Evolutionary conservation across 352 stramenopile species (phyloP).

Genomic region (Pythium oligandrum): DNA sequence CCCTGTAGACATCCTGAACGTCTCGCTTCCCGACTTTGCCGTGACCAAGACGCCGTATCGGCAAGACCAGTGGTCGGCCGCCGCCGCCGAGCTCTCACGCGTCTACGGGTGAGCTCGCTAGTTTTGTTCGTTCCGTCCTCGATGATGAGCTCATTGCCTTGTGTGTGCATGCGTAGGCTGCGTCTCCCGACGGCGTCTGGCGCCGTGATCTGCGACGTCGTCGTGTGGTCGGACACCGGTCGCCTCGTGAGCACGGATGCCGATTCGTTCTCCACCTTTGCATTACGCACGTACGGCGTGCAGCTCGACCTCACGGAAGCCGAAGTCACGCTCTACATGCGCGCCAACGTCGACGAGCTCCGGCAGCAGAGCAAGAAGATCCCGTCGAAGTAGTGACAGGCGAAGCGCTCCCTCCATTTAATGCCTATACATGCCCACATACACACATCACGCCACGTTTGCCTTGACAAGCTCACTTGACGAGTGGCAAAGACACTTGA

Average conservation of each 20-base stretch:
- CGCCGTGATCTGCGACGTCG: conserved; percentile 54
- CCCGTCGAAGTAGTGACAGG: too few species aligned
- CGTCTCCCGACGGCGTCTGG: conserved; percentile 34
- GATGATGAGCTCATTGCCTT: conserved; percentile 16
- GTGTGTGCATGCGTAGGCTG: conserved; percentile 14
- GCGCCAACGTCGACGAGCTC: conserved; percentile 66
- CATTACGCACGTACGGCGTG: conserved; percentile 51
- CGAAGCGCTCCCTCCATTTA: too few species aligned
- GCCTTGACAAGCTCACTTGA: too few species aligned
- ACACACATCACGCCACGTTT: too few species aligned
- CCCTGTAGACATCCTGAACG: conserved; percentile 42
- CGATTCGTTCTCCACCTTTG: conserved; percentile 62
- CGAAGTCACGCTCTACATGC: conserved; percentile 60
- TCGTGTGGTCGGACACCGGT: conserved; percentile 61
- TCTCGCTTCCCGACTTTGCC: conserved; percentile 47
- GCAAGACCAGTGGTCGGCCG: conserved; percentile 36
- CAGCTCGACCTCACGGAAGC: conserved; percentile 59
- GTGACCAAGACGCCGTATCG: conserved; percentile 45
- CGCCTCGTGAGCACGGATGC: conserved; percentile 58
- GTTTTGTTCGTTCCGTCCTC: too few species aligned
- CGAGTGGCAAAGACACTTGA: too few species aligned
- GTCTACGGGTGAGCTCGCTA: conserved; percentile 31
- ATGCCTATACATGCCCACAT: too few species aligned
- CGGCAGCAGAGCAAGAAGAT: conserved; percentile 13
- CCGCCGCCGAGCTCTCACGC: conserved; percentile 38